Conservation (phyloP, 345 rosid genomes). For the Eucalyptus caleyi region DNA sequence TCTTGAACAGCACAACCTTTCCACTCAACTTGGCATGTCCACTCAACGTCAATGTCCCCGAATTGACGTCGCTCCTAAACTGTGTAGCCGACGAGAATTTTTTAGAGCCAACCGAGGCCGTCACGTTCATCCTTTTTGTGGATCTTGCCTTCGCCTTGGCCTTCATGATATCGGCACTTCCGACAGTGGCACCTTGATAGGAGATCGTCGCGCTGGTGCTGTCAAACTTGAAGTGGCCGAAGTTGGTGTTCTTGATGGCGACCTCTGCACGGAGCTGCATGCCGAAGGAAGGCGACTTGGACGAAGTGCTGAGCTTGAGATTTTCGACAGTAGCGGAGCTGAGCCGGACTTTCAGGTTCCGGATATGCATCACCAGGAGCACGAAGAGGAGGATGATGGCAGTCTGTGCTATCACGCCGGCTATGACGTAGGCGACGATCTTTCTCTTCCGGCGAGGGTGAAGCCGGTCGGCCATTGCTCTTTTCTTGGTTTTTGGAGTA, state of each 20-base stretch:
- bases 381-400: constrained; percentile 1
- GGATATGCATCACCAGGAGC: neutral
- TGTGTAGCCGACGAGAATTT: neutral
- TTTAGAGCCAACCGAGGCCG: neutral
- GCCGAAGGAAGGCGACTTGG: neutral
- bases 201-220: neutral
- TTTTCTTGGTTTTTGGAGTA: neutral
- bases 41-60: neutral
- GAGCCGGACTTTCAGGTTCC: neutral
- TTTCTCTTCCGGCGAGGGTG: neutral
- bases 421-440: neutral
- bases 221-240: constrained; percentile 10
- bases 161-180: neutral
- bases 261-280: neutral
- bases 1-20: neutral
- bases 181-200: constrained; percentile 1
- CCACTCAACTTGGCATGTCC: constrained; percentile 2
- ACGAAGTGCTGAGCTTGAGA: neutral
- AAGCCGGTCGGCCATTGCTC: neutral
- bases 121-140: neutral
- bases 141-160: neutral
- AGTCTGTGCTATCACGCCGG: neutral
- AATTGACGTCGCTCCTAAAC: neutral
- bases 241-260: constrained; percentile 10
- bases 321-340: neutral